Conservation (phyloP, 2,329 filamentous ascomycete genomes). For the Colletotrichum zoysiae region DNA sequence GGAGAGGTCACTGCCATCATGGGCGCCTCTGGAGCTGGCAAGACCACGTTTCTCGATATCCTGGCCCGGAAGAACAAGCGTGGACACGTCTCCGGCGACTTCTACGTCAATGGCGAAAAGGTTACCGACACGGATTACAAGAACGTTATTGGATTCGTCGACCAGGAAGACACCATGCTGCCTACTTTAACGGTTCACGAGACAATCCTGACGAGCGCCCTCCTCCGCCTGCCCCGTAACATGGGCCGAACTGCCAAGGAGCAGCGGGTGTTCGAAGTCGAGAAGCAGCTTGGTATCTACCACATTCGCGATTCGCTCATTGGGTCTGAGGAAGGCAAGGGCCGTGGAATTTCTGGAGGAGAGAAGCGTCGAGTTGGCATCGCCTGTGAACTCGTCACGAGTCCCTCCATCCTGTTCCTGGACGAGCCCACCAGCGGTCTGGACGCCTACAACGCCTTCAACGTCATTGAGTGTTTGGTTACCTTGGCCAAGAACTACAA, state of each 20-base stretch:
- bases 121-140: slow-evolving; percentile 87
- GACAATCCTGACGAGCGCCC: slow-evolving; percentile 93
- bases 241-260: slow-evolving; percentile 93
- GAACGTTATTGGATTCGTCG: slow-evolving; percentile 94
- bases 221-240: slow-evolving; percentile 89
- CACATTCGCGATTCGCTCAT: slow-evolving; percentile 96
- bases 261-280: slow-evolving; percentile 90
- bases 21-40: slow-evolving; percentile 97
- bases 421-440: slow-evolving; percentile 97
- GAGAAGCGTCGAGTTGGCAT: slow-evolving; percentile 97
- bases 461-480: slow-evolving; percentile 95
- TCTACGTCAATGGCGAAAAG: slow-evolving; percentile 94
- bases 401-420: slow-evolving; percentile 95
- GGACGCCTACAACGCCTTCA: slow-evolving; percentile 97
- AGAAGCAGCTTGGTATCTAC: slow-evolving; percentile 94
- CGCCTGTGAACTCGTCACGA: slow-evolving; percentile 96
- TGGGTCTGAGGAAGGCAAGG: slow-evolving; percentile 93
- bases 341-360: slow-evolving; percentile 94
- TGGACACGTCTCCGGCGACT: slow-evolving; percentile 81
- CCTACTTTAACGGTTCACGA: slow-evolving; percentile 97
- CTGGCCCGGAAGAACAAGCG: slow-evolving; percentile 97
- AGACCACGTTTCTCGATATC: slow-evolving; percentile 97
- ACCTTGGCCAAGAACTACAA: slow-evolving; percentile 96
- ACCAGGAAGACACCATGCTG: slow-evolving; percentile 97
- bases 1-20: slow-evolving; percentile 98